Percentiles rank a stretch among this genome's conserved stretches.
Conservation (phyloP, 1,139 yeast species). For the Taphrina flavorubra region DNA sequence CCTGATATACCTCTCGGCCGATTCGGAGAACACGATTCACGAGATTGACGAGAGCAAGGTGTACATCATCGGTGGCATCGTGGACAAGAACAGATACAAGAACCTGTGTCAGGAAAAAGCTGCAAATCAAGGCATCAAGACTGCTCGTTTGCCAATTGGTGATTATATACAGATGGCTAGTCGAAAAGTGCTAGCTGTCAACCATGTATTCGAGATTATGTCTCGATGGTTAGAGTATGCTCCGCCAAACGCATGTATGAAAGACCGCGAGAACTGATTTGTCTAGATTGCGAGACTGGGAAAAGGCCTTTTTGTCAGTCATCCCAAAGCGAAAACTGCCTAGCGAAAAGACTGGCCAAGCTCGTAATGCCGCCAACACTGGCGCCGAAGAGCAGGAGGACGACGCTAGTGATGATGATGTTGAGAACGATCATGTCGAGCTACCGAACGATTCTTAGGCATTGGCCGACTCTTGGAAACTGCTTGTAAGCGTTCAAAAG, state of each 20-base stretch:
- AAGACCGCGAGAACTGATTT: not conserved
- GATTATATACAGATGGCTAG: conserved; percentile 83
- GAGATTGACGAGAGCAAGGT: conserved; percentile 70
- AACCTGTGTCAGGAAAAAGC: conserved; percentile 83
- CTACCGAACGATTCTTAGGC: too few relatives aligned
- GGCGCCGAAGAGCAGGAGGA: conserved; percentile 26
- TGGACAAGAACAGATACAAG: conserved; percentile 91
- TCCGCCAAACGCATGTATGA: not conserved
- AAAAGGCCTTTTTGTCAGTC: conserved; percentile 77
- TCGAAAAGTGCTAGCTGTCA: conserved; percentile 86
- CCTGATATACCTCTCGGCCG: conserved; percentile 80
- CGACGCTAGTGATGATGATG: conserved; percentile 16
- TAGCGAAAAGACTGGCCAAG: not conserved
- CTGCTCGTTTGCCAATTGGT: conserved; percentile 85
- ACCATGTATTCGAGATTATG: conserved; percentile 88
- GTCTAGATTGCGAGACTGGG: conserved; percentile 65
- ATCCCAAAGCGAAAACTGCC: conserved; percentile 74
- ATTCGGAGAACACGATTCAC: conserved; percentile 71
- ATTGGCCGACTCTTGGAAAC: too few relatives aligned
- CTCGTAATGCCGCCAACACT: not conserved
- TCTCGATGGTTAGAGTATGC: conserved; percentile 66
- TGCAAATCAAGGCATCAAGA: conserved; percentile 66
- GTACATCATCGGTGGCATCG: conserved; percentile 92
- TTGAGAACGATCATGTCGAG: not conserved
- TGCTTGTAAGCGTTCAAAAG: conserved; percentile 22